Conservation (phyloP, 495 filamentous ascomycete species). For the Cudoniella acicularis region DNA sequence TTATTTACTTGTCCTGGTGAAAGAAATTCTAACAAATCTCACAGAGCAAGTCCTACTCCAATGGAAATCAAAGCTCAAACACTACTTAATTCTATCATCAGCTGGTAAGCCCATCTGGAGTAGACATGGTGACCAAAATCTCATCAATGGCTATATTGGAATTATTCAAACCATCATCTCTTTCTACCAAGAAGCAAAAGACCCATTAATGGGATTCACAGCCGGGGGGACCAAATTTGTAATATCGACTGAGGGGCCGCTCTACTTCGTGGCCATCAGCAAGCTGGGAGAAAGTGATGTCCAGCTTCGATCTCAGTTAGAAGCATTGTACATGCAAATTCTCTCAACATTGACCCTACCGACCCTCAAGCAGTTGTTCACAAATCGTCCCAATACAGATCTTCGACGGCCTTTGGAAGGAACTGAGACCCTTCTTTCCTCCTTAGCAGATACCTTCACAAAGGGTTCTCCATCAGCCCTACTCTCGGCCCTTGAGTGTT, state of each 20-base stretch:
- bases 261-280: constrained; percentile 93
- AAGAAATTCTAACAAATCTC: constrained; percentile 18
- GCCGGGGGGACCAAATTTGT: constrained; percentile 83
- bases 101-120: constrained; percentile 99
- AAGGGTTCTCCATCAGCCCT: constrained; percentile 85
- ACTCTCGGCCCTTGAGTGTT: constrained; percentile 84
- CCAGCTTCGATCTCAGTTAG: constrained; percentile 83
- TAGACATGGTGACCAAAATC: constrained; percentile 81
- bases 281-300: constrained; percentile 83
- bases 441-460: constrained; percentile 90
- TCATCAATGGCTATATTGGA: constrained; percentile 92
- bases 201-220: constrained; percentile 74
- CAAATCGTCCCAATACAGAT: constrained; percentile 85
- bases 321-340: constrained; percentile 97
- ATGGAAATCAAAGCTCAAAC: constrained; percentile 89
- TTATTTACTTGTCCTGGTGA: neutral
- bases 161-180: constrained; percentile 97
- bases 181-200: constrained; percentile 79
- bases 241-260: constrained; percentile 72
- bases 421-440: constrained; percentile 86
- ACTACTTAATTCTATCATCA: constrained; percentile 92
- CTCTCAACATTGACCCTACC: constrained; percentile 91
- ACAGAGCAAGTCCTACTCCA: constrained; percentile 60
- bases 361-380: constrained; percentile 83
- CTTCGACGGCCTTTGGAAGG: constrained; percentile 89